Percentiles rank a stretch among this genome's conserved stretches.
Evolutionary conservation across 352 stramenopile genomes (phyloP).

Genomic region (Globisporangium nunn): DNA sequence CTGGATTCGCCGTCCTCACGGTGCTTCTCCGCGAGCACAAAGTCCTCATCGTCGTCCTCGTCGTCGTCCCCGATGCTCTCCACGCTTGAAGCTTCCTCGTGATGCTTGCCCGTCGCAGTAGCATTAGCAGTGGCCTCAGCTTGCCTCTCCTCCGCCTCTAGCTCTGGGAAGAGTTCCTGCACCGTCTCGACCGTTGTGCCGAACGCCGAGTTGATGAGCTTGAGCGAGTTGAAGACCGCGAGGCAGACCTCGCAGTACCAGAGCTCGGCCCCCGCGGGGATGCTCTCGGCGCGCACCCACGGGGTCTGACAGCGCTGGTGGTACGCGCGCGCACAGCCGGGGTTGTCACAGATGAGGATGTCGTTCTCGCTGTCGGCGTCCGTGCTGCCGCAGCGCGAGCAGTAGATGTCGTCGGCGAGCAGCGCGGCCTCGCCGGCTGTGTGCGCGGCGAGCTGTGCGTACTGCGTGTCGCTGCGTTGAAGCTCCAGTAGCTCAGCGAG

Average conservation of each 20-base stretch:
- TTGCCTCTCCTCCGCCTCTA: slow-evolving; percentile 28
- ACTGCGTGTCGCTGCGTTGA: slow-evolving; percentile 38
- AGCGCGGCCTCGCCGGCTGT: slow-evolving; percentile 18
- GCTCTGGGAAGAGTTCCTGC: slow-evolving; percentile 33
- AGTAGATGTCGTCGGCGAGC: slow-evolving; percentile 54
- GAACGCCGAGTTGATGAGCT: slow-evolving; percentile 76
- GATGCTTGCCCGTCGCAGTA: not conserved
- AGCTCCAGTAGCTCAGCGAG: slow-evolving; percentile 35
- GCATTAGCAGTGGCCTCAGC: not conserved
- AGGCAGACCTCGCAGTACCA: slow-evolving; percentile 83
- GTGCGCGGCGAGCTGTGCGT: slow-evolving; percentile 28
- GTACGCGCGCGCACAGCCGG: slow-evolving; percentile 69
- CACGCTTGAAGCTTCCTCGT: not conserved
- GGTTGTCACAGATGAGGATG: slow-evolving; percentile 77
- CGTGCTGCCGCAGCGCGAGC: slow-evolving; percentile 60
- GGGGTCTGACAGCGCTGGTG: slow-evolving; percentile 75
- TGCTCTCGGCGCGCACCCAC: slow-evolving; percentile 42
- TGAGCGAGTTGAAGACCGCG: slow-evolving; percentile 71
- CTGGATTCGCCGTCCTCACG: slow-evolving; percentile 7
- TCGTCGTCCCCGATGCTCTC: slow-evolving; percentile 8
- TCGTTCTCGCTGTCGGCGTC: slow-evolving; percentile 69
- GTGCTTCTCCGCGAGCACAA: slow-evolving; percentile 31
- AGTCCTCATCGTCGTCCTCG: slow-evolving; percentile 46
- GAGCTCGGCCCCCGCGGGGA: slow-evolving; percentile 52
- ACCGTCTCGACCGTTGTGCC: slow-evolving; percentile 58